Base-by-base conservation (phyloP, 306 rosid species). In the Morella rubra region DNA sequence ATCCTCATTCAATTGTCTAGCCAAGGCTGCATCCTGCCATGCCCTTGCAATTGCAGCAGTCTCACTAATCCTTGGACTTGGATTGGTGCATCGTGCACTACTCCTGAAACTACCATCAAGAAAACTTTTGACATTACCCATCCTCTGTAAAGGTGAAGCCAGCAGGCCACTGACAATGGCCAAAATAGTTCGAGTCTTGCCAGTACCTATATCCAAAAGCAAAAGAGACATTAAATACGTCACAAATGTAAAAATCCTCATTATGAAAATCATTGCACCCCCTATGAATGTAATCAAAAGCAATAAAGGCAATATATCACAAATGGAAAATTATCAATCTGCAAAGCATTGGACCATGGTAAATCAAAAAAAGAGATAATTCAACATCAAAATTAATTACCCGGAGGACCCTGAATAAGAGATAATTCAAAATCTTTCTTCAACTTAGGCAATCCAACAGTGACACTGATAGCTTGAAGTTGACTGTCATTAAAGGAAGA, bases 401-500 rank as follows among this genome's bases (percentile, higher is more conserved):
- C 98, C 79, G 98, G 98, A 80, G 98, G 98, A 78, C 98, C 98
- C 93, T 95, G 98, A 87, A 95, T 86, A 76, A 95, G 97, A 56
- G 96, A 92, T 79, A 95, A 83, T 54, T 89, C 92, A 75, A 75
- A 80, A 77, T 81, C 82, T 77, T 83, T 90, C 78, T 77, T 88
- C 64, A 76, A 37, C 75, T 82, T 89, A 37, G 80, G 79, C 55
- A 65, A 78, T 81, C 91, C 84, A 79, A 81, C 82, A 70, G 97
- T 81, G 85, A 73, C 76, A 84, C 93, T 86, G 37, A 92, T 88
- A 45, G 98, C 98, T 79, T 84, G 92, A 82, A 95, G 96, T 81
- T 95, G 98, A 82, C 88, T 84, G 47, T 72, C 89, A 87, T 95
- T 92, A 81, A 90, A 95, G 15, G 96, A 89, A 74, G 93, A 88